These are phyloP conservation scores for Boletus insuetus DNA, from an alignment of 768 basidiomycete species.

Conservation along the genomic window DNA sequence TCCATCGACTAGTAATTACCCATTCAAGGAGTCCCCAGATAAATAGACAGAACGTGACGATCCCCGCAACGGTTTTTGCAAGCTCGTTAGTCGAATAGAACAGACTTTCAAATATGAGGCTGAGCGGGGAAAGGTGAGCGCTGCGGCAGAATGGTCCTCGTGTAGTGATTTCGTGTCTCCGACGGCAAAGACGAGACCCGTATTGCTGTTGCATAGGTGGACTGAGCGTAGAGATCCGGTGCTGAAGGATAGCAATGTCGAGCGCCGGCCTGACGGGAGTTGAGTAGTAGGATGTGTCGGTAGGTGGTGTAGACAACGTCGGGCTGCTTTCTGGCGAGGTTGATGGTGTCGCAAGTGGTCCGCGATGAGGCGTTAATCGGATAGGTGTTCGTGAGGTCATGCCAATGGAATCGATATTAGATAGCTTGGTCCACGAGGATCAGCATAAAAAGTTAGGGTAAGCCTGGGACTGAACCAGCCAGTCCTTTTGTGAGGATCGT, in stretches of 20 bases:
- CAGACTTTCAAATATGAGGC: slow-evolving; percentile 1
- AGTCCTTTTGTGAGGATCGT: slow-evolving; percentile 22
- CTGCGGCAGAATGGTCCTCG: neutral
- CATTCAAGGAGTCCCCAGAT: slow-evolving; percentile 25
- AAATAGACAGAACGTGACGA: slow-evolving; percentile 19
- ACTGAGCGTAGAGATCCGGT: slow-evolving; percentile 6
- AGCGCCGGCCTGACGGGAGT: neutral
- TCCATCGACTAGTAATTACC: slow-evolving; percentile 5
- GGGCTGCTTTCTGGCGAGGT: slow-evolving; percentile 17
- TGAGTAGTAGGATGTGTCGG: slow-evolving; percentile 9
- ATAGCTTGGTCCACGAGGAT: slow-evolving; percentile 14
- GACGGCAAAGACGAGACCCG: neutral
- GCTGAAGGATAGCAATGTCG: slow-evolving; percentile 11
- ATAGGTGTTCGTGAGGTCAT: slow-evolving; percentile 29
- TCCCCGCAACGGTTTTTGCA: slow-evolving; percentile 9
- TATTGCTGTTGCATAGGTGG: neutral
- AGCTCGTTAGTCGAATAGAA: slow-evolving; percentile 11
- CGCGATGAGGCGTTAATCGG: slow-evolving; percentile 22
- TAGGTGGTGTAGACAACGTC: slow-evolving; percentile 12
- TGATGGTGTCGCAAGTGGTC: slow-evolving; percentile 27
- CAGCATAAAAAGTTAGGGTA: slow-evolving; percentile 17
- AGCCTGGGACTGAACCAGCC: slow-evolving; percentile 29
- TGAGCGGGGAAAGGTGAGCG: neutral
- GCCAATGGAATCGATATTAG: slow-evolving; percentile 17
- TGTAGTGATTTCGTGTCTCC: neutral